Conservation (phyloP, 768 basidiomycete species). For the Russula compacta region DNA sequence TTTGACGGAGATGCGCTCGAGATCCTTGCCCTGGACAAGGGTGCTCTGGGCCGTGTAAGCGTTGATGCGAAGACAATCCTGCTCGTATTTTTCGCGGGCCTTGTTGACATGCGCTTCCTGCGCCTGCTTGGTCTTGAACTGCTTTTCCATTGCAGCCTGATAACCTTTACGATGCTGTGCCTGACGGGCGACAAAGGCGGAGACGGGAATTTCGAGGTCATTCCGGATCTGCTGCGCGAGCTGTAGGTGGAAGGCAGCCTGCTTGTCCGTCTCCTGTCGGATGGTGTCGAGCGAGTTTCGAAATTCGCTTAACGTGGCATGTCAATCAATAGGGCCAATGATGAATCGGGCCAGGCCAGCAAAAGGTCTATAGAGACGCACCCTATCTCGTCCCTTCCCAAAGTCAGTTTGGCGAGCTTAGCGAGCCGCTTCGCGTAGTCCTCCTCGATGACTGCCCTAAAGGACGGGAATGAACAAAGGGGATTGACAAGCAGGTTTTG, state of each 20-base stretch:
- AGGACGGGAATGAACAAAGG: not conserved
- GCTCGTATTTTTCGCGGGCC: conserved; percentile 89
- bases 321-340: not conserved
- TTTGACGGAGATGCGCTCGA: conserved; percentile 83
- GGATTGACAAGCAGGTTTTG: not conserved
- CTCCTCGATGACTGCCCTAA: conserved; percentile 83
- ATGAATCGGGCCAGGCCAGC: not conserved
- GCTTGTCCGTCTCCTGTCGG: conserved; percentile 74
- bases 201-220: conserved; percentile 61
- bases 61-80: conserved; percentile 88
- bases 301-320: conserved; percentile 50
- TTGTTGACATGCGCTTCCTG: conserved; percentile 82
- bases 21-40: conserved; percentile 85
- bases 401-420: conserved; percentile 62
- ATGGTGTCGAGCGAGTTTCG: conserved; percentile 74
- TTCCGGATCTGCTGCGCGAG: conserved; percentile 67
- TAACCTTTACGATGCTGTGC: conserved; percentile 63
- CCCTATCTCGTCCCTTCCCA: conserved; percentile 94
- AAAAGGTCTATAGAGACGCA: conserved; percentile 35
- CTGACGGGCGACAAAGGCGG: conserved; percentile 54
- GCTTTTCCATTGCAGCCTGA: conserved; percentile 77
- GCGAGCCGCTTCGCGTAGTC: conserved; percentile 84
- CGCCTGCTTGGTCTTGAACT: conserved; percentile 80
- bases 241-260: conserved; percentile 61
- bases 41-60: conserved; percentile 87